These are phyloP conservation scores for Phyllosticta paracitricarpa DNA, from an alignment of 2,329 filamentous ascomycete genomes.

Conservation along the genomic window DNA sequence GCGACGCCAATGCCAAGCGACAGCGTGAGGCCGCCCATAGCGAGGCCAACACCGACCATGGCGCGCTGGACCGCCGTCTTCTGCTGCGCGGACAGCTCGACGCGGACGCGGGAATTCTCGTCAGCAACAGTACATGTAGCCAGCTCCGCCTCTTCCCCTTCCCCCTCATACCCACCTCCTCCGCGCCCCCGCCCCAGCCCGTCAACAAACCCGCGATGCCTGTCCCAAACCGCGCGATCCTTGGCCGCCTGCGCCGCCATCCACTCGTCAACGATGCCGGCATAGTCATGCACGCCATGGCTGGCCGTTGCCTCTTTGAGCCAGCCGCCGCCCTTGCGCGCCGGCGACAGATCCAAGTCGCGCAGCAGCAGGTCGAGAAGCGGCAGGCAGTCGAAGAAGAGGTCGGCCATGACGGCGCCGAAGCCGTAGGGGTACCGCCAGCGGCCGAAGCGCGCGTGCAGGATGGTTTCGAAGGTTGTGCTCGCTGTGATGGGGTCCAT, in stretches of 20 bases:
- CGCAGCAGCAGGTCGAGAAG: slow-evolving; percentile 12
- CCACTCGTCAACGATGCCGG: slow-evolving; percentile 19
- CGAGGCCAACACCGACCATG: background rate
- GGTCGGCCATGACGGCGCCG: slow-evolving; percentile 20
- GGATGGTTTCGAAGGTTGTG: slow-evolving; percentile 16
- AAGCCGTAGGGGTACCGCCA: slow-evolving; percentile 23
- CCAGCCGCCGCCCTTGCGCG: slow-evolving; percentile 18
- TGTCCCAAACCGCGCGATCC: background rate
- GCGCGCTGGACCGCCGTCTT: background rate
- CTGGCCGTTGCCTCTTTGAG: slow-evolving; percentile 16
- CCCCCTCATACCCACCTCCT: background rate
- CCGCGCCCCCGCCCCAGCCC: background rate
- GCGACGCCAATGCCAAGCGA: background rate
- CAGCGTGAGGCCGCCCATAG: background rate
- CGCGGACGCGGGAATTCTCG: background rate
- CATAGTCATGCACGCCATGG: slow-evolving; percentile 20
- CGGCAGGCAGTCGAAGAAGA: slow-evolving; percentile 22
- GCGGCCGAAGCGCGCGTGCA: slow-evolving; percentile 23
- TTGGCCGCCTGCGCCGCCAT: background rate
- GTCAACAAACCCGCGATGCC: background rate
- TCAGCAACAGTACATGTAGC: background rate
- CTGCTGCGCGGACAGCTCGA: background rate
- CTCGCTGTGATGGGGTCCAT: background rate
- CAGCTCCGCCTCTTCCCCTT: background rate
- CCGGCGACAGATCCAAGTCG: slow-evolving; percentile 6